Evolutionary conservation across 2,329 filamentous ascomycete species (phyloP), one percentile per base, ranked within the genome.

Genomic region (Thelonectria rubi): DNA sequence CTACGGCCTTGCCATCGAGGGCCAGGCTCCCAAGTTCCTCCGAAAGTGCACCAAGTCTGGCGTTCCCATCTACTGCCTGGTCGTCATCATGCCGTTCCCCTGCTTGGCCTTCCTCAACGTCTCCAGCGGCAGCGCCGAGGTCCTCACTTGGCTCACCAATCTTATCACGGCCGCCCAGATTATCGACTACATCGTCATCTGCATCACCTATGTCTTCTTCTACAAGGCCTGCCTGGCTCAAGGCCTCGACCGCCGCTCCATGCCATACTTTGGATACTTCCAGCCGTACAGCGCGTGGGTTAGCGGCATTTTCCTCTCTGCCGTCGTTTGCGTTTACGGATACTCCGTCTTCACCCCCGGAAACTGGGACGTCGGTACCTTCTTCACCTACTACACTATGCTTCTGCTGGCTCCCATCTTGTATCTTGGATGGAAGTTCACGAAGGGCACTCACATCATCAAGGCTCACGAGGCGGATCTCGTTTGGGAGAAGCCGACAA

Each of bases 171-270:
- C 82, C 6, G 83, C 80, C 30, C 80, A 82, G 45, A 80, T 86
- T 65, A 87, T 89, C 70, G 84, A 87, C 75, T 89, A 86, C 73
- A 81, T 88, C 62, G 79, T 84, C 72, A 81, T 81, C 66, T 75
- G 75, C 58, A 65, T 79, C 52, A 80, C 79, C n/a, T 84, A 80
- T 68, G 66, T 81, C 40, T 76, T 78, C 58, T 81, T 79, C 70
- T 77, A 82, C 72, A 80, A 80, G 30, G 87, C 86, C 37, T 80
- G 82, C 60, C 75, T 80, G 63, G 82, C 80, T 1, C 81, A 87
- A 69, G 76, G 79, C 17, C 72, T 83, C 58, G 80, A 82, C 71
- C 83, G 87, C 52, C 76, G 72, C 11, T 74, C 74, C 0, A 76
- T 88, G 4, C 85, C 87, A 1, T 89, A 88, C 75, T 78, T 71